These are phyloP conservation scores for Ziziphus jujuba DNA, from an alignment of 306 rosid species.

Conservation along the genomic window DNA sequence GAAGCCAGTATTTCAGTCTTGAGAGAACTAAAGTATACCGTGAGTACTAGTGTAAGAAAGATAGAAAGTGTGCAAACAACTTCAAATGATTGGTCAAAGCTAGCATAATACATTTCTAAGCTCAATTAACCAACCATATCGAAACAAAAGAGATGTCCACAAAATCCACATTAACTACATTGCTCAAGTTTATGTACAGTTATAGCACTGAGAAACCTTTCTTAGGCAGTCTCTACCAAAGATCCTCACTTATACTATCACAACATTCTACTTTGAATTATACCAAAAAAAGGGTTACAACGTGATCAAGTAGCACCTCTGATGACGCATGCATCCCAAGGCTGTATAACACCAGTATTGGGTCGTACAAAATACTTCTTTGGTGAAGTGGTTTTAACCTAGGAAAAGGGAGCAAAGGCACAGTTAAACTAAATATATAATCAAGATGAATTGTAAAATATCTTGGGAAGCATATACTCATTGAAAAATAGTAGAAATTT, in stretches of 20 bases:
- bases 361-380: slow-evolving; percentile 97
- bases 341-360: slow-evolving; percentile 78
- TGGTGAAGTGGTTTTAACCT: slow-evolving; percentile 99
- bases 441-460: background rate
- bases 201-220: background rate
- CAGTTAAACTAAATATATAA: slow-evolving; percentile 10
- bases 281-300: background rate
- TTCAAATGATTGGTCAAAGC: slow-evolving; percentile 23
- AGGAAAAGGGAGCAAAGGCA: slow-evolving; percentile 21
- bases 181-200: slow-evolving; percentile 9
- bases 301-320: slow-evolving; percentile 63
- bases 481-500: background rate
- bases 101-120: background rate
- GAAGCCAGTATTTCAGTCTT: slow-evolving; percentile 8
- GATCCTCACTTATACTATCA: slow-evolving; percentile 2
- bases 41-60: slow-evolving; percentile 19
- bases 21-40: slow-evolving; percentile 1
- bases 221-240: background rate
- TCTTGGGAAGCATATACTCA: slow-evolving; percentile 10
- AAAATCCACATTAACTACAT: background rate
- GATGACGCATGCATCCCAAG: slow-evolving; percentile 82
- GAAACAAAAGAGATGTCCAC: background rate
- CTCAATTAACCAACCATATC: slow-evolving; percentile 3
- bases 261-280: background rate
- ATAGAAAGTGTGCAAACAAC: slow-evolving; percentile 3